These are phyloP conservation scores for Galerina marginata DNA, from an alignment of 768 basidiomycete species.

Conservation along the genomic window DNA sequence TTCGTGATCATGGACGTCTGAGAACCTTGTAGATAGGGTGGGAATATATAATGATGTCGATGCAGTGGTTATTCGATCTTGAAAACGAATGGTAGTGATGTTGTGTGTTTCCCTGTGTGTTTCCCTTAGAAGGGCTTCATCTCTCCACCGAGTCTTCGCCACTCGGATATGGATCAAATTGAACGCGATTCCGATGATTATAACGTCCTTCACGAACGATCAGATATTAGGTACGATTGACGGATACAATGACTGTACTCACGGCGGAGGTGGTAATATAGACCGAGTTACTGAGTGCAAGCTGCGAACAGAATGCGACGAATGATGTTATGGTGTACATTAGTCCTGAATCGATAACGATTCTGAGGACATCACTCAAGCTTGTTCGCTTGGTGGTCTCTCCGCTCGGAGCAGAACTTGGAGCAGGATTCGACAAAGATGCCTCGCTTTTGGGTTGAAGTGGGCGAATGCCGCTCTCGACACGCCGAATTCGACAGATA, in stretches of 20 bases:
- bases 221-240: neutral
- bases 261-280: constrained; percentile 6
- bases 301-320: constrained; percentile 1
- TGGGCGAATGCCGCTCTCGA: constrained; percentile 9
- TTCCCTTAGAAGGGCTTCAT: too few relatives aligned
- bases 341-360: constrained; percentile 10
- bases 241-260: neutral
- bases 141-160: neutral
- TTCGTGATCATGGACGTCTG: too few relatives aligned
- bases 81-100: too few relatives aligned
- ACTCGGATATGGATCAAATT: constrained; percentile 13
- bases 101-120: too few relatives aligned
- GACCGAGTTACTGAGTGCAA: constrained; percentile 5
- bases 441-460: neutral
- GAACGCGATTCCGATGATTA: constrained; percentile 15
- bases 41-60: too few relatives aligned
- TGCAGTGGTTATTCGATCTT: too few relatives aligned
- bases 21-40: too few relatives aligned
- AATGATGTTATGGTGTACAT: constrained; percentile 13
- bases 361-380: constrained; percentile 4
- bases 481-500: constrained; percentile 15
- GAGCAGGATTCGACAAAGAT: neutral
- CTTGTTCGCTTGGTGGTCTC: neutral
- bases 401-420: constrained; percentile 8
- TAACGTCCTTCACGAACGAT: constrained; percentile 2